A percentile compares a stretch with the other conserved stretches of the same genome.
These are phyloP conservation scores for Blastobotrys muscicola DNA, from an alignment of 805 yeast species.

Conservation along the genomic window DNA sequence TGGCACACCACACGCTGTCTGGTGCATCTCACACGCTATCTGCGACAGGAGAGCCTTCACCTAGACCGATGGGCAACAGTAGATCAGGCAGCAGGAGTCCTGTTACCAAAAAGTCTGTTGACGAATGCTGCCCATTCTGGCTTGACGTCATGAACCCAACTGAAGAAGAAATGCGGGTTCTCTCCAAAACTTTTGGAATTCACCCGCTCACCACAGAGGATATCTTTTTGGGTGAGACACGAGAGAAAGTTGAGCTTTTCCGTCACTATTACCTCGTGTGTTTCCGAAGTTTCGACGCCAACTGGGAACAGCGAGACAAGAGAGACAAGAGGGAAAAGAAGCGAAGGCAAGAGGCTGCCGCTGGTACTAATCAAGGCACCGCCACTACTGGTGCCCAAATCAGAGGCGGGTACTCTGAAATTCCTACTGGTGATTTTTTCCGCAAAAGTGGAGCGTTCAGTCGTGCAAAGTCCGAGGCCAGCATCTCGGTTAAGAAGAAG, in stretches of 20 bases:
- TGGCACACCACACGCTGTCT: background rate
- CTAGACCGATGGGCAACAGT: background rate
- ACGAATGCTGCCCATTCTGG: constrained; percentile 66
- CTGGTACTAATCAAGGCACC: background rate
- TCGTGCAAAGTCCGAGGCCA: constrained; percentile 5
- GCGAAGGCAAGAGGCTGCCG: background rate
- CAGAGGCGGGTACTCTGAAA: too few relatives aligned
- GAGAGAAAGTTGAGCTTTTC: constrained; percentile 92
- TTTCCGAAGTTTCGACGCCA: constrained; percentile 75
- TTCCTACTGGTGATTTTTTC: background rate
- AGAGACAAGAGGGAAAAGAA: background rate
- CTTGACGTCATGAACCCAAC: constrained; percentile 86
- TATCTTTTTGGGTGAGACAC: constrained; percentile 82
- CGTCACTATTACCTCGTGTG: constrained; percentile 86
- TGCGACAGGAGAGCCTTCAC: background rate
- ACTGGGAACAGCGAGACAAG: constrained; percentile 4
- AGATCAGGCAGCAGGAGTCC: background rate
- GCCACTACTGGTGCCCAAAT: too few relatives aligned
- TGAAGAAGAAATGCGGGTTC: constrained; percentile 91
- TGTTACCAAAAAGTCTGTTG: background rate
- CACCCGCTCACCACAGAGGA: constrained; percentile 97
- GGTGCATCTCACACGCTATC: background rate
- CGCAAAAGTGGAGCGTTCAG: constrained; percentile 2
- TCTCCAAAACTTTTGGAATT: constrained; percentile 84
- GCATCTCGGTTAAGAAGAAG: constrained; percentile 2